Percentiles rank a stretch among this genome's conserved stretches.
phyloP scores from a whole-genome alignment of 768 basidiomycete species.

The Pleurotus cornucopiae region DNA sequence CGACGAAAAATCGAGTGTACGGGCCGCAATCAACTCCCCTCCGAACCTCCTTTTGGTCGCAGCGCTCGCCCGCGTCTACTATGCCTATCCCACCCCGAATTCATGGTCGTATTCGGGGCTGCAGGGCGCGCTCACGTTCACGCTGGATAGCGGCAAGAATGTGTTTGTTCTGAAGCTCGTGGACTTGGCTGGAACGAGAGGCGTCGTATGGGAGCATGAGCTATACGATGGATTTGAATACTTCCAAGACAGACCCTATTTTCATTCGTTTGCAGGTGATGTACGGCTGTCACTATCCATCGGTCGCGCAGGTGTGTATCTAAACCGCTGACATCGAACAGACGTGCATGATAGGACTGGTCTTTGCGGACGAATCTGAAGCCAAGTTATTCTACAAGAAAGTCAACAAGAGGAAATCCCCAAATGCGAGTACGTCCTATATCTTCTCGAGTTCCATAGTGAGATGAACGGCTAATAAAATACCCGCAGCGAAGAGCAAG shows the following conservation, averaged over 20 bases:
- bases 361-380: constrained; percentile 84
- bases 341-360: constrained; percentile 89
- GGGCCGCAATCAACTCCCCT: constrained; percentile 41
- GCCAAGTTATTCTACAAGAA: constrained; percentile 86
- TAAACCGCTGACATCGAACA: constrained; percentile 21
- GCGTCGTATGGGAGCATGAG: constrained; percentile 92
- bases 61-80: constrained; percentile 86
- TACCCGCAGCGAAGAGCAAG: constrained; percentile 39
- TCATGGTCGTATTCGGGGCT: constrained; percentile 87
- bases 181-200: constrained; percentile 79
- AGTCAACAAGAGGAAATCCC: constrained; percentile 43
- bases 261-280: constrained; percentile 90
- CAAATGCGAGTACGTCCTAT: constrained; percentile 3
- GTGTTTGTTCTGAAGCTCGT: constrained; percentile 72
- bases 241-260: constrained; percentile 80
- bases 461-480: constrained; percentile 11
- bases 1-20: constrained; percentile 79
- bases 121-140: constrained; percentile 80
- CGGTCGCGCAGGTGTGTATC: too few relatives aligned
- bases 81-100: constrained; percentile 71
- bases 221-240: constrained; percentile 81
- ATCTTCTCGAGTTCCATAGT: not conserved
- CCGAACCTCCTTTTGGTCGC: constrained; percentile 79
- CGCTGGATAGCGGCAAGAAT: constrained; percentile 53
- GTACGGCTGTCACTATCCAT: constrained; percentile 46